Conservation (phyloP, 768 basidiomycete species). For the Megacollybia marginata region DNA sequence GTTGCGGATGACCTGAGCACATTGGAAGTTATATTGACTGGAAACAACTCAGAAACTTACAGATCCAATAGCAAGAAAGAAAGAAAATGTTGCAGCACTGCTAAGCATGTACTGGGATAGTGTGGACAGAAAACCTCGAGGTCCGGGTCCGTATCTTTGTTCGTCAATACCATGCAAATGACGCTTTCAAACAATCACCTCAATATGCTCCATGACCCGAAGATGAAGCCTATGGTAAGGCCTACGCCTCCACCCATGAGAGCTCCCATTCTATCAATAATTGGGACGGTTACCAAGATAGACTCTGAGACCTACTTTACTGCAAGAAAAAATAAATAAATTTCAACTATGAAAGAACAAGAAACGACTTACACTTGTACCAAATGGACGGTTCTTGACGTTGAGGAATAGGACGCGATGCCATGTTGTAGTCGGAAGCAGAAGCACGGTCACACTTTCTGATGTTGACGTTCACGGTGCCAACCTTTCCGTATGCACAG, state of each 20-base stretch:
- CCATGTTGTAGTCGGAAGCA: constrained; percentile 5
- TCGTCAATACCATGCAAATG: constrained; percentile 1
- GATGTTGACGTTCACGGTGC: constrained; percentile 8
- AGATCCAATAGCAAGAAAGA: constrained; percentile 94
- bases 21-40: constrained; percentile 4
- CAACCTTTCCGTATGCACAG: constrained; percentile 57
- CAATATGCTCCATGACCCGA: constrained; percentile 88
- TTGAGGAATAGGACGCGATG: constrained; percentile 18
- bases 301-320: constrained; percentile 46
- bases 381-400: constrained; percentile 56
- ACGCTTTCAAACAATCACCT: constrained; percentile 41
- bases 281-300: constrained; percentile 2
- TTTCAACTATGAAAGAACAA: constrained; percentile 3
- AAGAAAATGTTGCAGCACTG: constrained; percentile 94
- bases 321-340: constrained; percentile 16
- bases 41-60: constrained; percentile 33
- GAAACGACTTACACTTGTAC: constrained; percentile 58
- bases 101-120: constrained; percentile 98
- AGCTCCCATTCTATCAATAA: constrained; percentile 91
- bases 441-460: constrained; percentile 3
- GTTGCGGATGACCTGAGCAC: constrained; percentile 77
- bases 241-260: constrained; percentile 92
- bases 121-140: constrained; percentile 82
- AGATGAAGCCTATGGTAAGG: constrained; percentile 94
- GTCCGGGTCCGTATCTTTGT: constrained; percentile 80